phyloP scores from a whole-genome alignment of 371 early-diverging fungal genomes.

The Mucor circinelloides region DNA sequence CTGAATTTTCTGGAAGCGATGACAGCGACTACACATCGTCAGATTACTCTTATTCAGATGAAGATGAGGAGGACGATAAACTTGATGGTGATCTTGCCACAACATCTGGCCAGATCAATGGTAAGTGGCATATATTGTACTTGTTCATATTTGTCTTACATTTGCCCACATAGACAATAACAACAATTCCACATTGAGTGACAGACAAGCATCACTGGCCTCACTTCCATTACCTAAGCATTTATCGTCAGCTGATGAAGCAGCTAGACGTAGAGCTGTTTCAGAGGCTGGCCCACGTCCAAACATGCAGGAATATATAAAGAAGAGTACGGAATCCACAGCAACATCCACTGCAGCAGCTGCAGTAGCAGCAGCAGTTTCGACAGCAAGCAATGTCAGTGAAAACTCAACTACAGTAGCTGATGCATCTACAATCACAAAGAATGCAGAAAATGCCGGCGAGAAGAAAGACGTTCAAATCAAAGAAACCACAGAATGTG shows the following conservation, averaged over 20 bases:
- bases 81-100: background rate
- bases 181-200: background rate
- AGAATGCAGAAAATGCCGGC: background rate
- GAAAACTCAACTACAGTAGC: background rate
- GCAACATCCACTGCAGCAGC: background rate
- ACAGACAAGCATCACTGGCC: constrained; percentile 12
- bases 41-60: constrained; percentile 15
- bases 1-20: background rate
- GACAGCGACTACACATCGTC: background rate
- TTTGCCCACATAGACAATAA: background rate
- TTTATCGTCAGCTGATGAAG: constrained; percentile 6
- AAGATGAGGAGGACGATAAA: constrained; percentile 1
- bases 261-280: constrained; percentile 16
- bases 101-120: background rate
- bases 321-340: background rate
- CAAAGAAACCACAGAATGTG: constrained; percentile 48
- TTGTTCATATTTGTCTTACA: background rate
- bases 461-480: constrained; percentile 13
- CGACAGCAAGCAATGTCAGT: background rate
- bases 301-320: constrained; percentile 17
- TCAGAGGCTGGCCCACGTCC: constrained; percentile 40
- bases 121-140: background rate
- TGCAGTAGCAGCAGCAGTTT: background rate
- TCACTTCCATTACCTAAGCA: constrained; percentile 15
- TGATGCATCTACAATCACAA: background rate